Evolutionary conservation across 805 yeast species (phyloP).

Genomic region (Candida ipomoeae): DNA sequence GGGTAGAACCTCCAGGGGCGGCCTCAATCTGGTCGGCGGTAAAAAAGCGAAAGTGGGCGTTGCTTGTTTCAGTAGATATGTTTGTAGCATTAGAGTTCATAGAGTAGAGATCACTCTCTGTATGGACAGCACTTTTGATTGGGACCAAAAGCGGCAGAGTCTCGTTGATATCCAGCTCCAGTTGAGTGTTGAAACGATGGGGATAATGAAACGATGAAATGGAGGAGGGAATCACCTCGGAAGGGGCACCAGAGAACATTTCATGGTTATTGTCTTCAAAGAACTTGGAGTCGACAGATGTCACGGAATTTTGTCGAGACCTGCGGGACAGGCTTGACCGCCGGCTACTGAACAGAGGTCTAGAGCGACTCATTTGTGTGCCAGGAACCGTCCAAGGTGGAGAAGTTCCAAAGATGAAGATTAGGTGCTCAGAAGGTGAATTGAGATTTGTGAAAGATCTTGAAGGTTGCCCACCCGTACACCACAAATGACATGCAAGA

Average conservation of each 20-base stretch:
- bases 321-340: slow-evolving; percentile 25
- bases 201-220: slow-evolving; percentile 73
- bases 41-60: slow-evolving; percentile 67
- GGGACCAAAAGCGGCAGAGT: slow-evolving; percentile 33
- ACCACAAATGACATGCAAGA: background rate
- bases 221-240: slow-evolving; percentile 72
- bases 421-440: background rate
- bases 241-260: slow-evolving; percentile 73
- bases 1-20: slow-evolving; percentile 85
- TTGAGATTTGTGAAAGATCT: background rate
- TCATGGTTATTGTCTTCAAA: slow-evolving; percentile 63
- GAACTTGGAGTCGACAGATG: slow-evolving; percentile 30
- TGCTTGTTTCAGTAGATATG: slow-evolving; percentile 32
- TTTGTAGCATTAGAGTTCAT: slow-evolving; percentile 34
- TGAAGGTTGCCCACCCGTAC: background rate
- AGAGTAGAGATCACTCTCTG: slow-evolving; percentile 30
- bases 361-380: background rate
- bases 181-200: slow-evolving; percentile 40
- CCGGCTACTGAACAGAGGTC: slow-evolving; percentile 19
- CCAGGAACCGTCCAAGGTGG: background rate
- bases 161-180: slow-evolving; percentile 24
- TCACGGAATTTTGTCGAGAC: slow-evolving; percentile 31
- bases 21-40: slow-evolving; percentile 75
- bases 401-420: background rate
- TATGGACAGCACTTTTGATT: slow-evolving; percentile 11